Evolutionary conservation across 106 monocot species (phyloP).

Genomic region (Ottelia alismoides): DNA sequence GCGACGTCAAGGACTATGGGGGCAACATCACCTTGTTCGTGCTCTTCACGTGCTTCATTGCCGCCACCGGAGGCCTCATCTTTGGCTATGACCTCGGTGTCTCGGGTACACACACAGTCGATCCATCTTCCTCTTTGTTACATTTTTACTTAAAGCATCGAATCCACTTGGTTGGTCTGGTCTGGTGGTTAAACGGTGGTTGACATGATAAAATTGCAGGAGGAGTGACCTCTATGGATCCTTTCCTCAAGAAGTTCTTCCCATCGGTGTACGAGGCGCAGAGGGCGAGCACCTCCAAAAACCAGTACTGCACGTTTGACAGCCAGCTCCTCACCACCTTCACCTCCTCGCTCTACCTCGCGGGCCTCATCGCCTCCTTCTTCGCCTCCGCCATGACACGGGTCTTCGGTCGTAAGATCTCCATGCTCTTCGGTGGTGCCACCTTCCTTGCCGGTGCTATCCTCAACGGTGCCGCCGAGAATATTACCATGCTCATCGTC

Average conservation of each 20-base stretch:
- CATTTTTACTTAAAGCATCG: constrained; percentile 12
- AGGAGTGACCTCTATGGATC: constrained; percentile 71
- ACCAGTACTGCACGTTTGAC: constrained; percentile 42
- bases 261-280: constrained; percentile 32
- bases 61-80: constrained; percentile 22
- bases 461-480: constrained; percentile 22
- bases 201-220: too few species aligned
- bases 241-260: constrained; percentile 55
- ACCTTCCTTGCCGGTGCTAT: constrained; percentile 31
- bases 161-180: too few species aligned
- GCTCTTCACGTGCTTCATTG: constrained; percentile 11
- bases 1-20: constrained; percentile 2
- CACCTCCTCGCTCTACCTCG: constrained; percentile 62
- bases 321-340: constrained; percentile 45
- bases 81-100: constrained; percentile 20
- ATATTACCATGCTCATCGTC: constrained; percentile 40
- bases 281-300: constrained; percentile 18
- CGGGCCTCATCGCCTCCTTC: constrained; percentile 36
- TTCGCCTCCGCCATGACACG: constrained; percentile 14
- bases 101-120: not conserved
- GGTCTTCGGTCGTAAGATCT: constrained; percentile 6
- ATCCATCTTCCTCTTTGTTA: not conserved
- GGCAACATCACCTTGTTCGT: constrained; percentile 18
- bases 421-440: constrained; percentile 16
- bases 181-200: too few species aligned